Conservation (phyloP, 2,329 filamentous ascomycete genomes). For the Penicillium sp. region DNA sequence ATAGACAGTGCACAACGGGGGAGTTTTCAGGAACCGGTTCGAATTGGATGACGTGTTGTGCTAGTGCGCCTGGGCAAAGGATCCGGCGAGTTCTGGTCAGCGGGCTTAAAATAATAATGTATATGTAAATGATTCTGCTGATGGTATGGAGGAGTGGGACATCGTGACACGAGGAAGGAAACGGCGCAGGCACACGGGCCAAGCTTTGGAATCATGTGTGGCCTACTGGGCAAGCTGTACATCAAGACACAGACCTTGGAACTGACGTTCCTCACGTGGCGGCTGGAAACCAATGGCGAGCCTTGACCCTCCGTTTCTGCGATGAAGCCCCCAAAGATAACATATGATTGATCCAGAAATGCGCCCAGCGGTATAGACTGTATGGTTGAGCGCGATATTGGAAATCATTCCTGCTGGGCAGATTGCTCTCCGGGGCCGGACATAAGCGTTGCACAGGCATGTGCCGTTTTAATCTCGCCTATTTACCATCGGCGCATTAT, state of each 20-base stretch:
- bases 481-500: background rate
- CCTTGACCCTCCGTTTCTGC: background rate
- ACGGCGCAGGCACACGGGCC: too few relatives aligned
- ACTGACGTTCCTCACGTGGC: background rate
- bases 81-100: too few relatives aligned
- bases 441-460: background rate
- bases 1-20: too few relatives aligned
- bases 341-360: background rate
- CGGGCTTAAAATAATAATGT: too few relatives aligned
- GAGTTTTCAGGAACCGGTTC: too few relatives aligned
- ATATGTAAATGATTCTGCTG: too few relatives aligned
- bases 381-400: too few relatives aligned
- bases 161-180: background rate
- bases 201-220: background rate
- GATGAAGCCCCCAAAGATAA: background rate
- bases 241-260: background rate
- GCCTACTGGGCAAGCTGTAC: background rate
- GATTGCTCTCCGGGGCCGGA: background rate
- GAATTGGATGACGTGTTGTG: too few relatives aligned
- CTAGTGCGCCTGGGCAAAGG: too few relatives aligned
- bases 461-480: background rate
- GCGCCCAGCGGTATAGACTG: too few relatives aligned
- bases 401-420: background rate
- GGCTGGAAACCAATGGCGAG: background rate
- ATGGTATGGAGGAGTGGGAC: background rate